Evolutionary conservation across 305 asterid species (phyloP), one percentile per base, ranked within the genome.

Genomic region (Lippia alba): DNA sequence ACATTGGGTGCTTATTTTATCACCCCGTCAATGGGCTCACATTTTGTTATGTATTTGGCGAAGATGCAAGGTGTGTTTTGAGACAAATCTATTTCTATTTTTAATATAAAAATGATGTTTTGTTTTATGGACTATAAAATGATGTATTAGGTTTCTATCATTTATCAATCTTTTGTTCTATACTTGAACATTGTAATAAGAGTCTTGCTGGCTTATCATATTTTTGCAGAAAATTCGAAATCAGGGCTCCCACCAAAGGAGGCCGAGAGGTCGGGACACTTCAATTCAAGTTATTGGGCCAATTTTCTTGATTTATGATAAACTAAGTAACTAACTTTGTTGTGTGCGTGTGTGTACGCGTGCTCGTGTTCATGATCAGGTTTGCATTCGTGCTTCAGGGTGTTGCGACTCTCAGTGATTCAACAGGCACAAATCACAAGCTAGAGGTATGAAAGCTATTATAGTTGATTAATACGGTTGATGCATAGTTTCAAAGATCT

Each of bases 11-110:
- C 98, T 64, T 88, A 82, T 82, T 88, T 92, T 71, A 79, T 92
- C 45, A 81, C 98, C 50, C 99, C 99, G 5, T 81, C 92, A 34
- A 88, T 87, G 66, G 98, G 98, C 24, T 80, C 99, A 6, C 97
- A 94, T 76, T 94, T 94, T 62, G 96, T 82, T 64, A 88, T 94
- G 99, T 94, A 83, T 87, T 81, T 91, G 84, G 97, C 96, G 65
- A 94, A 94, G 82, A 87, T 94, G 98, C 94, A 87, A 90, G 97
- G 99, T 93, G 51, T 45, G 56, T 34, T 64, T 70, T 45, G 9
- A 55, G 30, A 30, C 14, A 46, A n/a, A 12, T 44, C 32, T 69
- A 58, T 60, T 36, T 36, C 1, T 36, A 4, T 36, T 36, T 36
- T 36, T 8, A 36, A 36, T 36, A 36, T 36, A 36, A 36, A 14